Evolutionary conservation across 2,329 filamentous ascomycete genomes (phyloP), one percentile per base, ranked within the genome.

Genomic region (Penicillium sp.): DNA sequence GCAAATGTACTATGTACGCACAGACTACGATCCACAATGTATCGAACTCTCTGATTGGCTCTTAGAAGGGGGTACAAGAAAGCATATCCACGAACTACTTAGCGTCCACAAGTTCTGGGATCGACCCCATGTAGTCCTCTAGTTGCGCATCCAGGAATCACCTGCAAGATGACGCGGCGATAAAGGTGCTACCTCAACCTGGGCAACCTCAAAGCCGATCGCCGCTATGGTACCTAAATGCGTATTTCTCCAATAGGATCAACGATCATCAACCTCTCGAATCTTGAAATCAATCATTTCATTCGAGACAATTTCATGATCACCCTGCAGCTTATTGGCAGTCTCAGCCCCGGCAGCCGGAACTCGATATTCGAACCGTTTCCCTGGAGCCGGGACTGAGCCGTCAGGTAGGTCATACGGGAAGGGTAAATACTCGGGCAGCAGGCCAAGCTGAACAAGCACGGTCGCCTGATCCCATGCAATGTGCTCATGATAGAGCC

Each of bases 401-500:
- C 76, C 79, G 6, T 73, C 76, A 0, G 78, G 73, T 0, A 86
- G 62, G 0, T 79, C 62, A 65, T 88, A 84, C 0, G 86, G 86
- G 58, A 86, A 90, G 0, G 83, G 82, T 0, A 90, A 77, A 60
- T 85, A 90, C 55, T 89, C 81, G 0, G 85, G 85, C 53, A 90
- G 68, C 19, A 89, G 67, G 0, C 84, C 86, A 1, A 87, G 69
- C 67, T 90, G 87, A 11, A 77, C 72, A 10, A 90, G 72, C 2
- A 84, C 81, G 0, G 83, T 86, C 0, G 77, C 83, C 68, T 89
- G 86, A 58, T 90, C 88, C 87, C 87, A 90, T 9, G 80, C 75
- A 42, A 90, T 89, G 65, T 90, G 87, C 69, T 90, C 88, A 62
- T 89, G 85, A 62, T 85, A 89, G 1, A 91, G 73, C 1, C 86